Conservation (phyloP, 208 protist species). For the Endotrypanum monterogeii region DNA sequence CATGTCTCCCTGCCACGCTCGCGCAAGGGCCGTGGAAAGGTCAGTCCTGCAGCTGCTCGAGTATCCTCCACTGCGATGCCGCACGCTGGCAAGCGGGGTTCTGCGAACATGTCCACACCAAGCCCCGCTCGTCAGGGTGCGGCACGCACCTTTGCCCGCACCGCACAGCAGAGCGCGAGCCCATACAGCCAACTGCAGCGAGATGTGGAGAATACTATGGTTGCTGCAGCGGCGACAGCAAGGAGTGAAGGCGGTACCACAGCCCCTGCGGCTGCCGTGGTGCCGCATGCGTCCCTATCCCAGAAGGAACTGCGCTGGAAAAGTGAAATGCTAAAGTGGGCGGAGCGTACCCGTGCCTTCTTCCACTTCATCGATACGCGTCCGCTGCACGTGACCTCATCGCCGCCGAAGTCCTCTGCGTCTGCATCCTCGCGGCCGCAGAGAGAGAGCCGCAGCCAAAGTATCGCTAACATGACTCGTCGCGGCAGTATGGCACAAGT, state of each 20-base stretch:
- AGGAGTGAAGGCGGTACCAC: neutral
- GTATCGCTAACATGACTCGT: neutral
- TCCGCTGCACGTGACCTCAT: constrained; percentile 42
- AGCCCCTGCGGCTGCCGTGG: neutral
- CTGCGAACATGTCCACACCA: neutral
- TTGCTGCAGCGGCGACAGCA: neutral
- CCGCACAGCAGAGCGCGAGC: constrained; percentile 10
- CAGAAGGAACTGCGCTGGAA: constrained; percentile 30
- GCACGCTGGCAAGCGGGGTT: neutral
- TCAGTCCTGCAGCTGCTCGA: neutral
- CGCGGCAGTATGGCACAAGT: neutral
- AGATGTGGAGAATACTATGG: constrained; percentile 9
- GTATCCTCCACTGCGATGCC: neutral
- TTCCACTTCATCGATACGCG: constrained; percentile 71
- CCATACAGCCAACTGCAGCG: constrained; percentile 37
- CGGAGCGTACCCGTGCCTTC: constrained; percentile 46
- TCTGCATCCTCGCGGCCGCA: neutral
- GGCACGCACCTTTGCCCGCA: constrained; percentile 4
- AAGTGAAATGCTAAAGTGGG: constrained; percentile 49
- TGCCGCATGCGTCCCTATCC: constrained; percentile 7
- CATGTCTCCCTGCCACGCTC: constrained; percentile 19
- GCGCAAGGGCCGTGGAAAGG: constrained; percentile 1
- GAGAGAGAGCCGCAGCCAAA: constrained; percentile 12
- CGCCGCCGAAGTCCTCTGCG: constrained; percentile 13
- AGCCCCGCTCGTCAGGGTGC: constrained; percentile 5